Evolutionary conservation across 192 early-diverging fungal genomes (phyloP), one percentile per base, ranked within the genome.

Genomic region (Coemansia umbellata): DNA sequence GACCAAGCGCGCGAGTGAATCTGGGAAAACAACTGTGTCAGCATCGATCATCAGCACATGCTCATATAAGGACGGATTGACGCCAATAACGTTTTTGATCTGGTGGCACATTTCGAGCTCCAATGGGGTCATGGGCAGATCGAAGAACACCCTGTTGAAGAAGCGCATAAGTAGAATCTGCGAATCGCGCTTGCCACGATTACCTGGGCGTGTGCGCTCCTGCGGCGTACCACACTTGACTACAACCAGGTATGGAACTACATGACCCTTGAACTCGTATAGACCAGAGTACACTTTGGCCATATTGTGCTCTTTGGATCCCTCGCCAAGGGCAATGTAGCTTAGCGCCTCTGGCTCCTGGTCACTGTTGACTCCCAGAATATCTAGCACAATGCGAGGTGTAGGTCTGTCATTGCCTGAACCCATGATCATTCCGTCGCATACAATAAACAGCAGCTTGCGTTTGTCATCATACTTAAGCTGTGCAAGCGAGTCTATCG

Each of bases 51-150:
- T 96, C 52, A 99, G 85, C 31, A 92, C 82, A 74, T 86, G 97
- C 81, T 99, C 97, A 70, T 98, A 99, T 39, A 94, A 89, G 9
- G 81, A 80, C 7, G 97, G 97, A 63, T 92, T 89, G 31, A 98
- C 95, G 26, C 97, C 97, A 78, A 99, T 97, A 30, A 97, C 89
- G 68, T 96, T 90, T 80, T 99, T 96, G 82, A 99, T 93, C 66
- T 97, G 95, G 76, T 97, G 94, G 79, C 90, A 97, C 53, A 99
- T 86, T 62, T 99, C 94, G 35, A 99, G 84, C 74, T 99, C 94
- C 54, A 99, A 80, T 11, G 95, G 93, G 21, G 86, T 85, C 94
- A 99, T 97, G 14, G 90, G 81, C 45, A 83, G 78, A 63, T 96
- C 88, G 67, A 93, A 97, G 73, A 93, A 92, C 14, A 99, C 93